Evolutionary conservation across 768 basidiomycete species (phyloP), one percentile per base, ranked within the genome.

Genomic region (Neoboletus magnificus): DNA sequence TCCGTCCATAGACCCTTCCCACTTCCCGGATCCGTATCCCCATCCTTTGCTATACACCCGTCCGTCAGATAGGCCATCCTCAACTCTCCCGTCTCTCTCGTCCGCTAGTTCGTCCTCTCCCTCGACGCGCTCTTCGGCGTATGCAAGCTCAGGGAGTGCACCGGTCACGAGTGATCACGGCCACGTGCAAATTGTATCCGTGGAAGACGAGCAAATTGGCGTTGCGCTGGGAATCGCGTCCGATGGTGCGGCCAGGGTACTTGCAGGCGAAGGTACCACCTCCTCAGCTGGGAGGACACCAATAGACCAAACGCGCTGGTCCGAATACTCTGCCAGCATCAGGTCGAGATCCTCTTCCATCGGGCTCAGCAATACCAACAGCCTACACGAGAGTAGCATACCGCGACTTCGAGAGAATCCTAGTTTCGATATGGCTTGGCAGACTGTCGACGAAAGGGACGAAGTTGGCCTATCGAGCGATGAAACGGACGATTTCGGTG

Each of bases 361-460:
- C 47, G 82, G 77, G 20, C 78, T 81, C 64, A 76, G 63, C 61
- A 73, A 72, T 67, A 70, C 63, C 63, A 76, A 76, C 48, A 66
- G 66, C 49, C 55, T 64, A 20, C 76, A 78, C 36, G 82, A 84
- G 36, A 61, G 59, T 53, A 66, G 59, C 59, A 50, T 74, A 15
- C 79, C 81, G 7, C 76, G 73, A 25, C 73, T 85, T 42, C 78
- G 79, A 20, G 80, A 84, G 61, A 85, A 86, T 63, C 82, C 83
- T n/a, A 87, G 86, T 66, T 88, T 85, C 67, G 89, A 91, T 65
- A 76, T 85, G 71, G 81, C 78, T 43, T 91, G 89, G 89, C 84
- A 85, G 64, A 70, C 81, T 1, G 82, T 87, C 10, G 86, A 87
- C 64, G 87, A 88, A 65, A 79, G 82, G 55, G 87, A 90, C 56